Evolutionary conservation across 2,329 filamentous ascomycete species (phyloP).

Genomic region (Botryotinia narcissicola): DNA sequence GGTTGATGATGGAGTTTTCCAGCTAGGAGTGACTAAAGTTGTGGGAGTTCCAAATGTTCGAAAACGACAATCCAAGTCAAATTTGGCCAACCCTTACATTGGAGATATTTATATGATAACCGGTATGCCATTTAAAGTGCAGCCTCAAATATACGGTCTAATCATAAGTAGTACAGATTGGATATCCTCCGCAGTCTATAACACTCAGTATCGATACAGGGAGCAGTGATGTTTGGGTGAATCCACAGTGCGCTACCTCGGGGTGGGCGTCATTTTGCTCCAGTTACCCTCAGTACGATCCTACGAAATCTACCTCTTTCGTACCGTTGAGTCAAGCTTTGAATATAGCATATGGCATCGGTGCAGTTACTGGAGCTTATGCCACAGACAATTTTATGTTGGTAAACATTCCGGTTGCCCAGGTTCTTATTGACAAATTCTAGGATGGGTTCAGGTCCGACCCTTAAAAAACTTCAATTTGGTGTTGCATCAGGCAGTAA

Average conservation of each 20-base stretch:
- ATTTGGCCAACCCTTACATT: constrained; percentile 13
- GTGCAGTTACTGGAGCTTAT: constrained; percentile 12
- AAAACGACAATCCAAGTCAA: constrained; percentile 2
- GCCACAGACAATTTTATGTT: constrained; percentile 15
- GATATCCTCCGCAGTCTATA: constrained; percentile 8
- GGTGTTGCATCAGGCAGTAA: constrained; percentile 15
- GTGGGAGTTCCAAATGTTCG: neutral
- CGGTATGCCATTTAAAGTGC: neutral
- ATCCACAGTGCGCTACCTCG: constrained; percentile 18
- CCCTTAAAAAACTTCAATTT: constrained; percentile 19
- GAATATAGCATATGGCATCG: constrained; percentile 14
- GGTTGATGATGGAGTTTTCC: constrained; percentile 1
- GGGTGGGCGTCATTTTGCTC: constrained; percentile 16
- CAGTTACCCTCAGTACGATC: constrained; percentile 7
- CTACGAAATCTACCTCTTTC: constrained; percentile 5
- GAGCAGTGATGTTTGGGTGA: constrained; percentile 19
- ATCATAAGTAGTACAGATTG: constrained; percentile 18
- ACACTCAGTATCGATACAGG: constrained; percentile 15
- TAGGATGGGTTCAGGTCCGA: constrained; percentile 16
- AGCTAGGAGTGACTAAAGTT: constrained; percentile 11
- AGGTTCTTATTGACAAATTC: neutral
- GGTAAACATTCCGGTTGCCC: neutral
- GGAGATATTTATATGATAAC: constrained; percentile 20
- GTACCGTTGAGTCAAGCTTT: neutral
- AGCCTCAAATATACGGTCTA: neutral